phyloP scores from a whole-genome alignment of 768 basidiomycete genomes.

The Amanita pallidorosea region DNA sequence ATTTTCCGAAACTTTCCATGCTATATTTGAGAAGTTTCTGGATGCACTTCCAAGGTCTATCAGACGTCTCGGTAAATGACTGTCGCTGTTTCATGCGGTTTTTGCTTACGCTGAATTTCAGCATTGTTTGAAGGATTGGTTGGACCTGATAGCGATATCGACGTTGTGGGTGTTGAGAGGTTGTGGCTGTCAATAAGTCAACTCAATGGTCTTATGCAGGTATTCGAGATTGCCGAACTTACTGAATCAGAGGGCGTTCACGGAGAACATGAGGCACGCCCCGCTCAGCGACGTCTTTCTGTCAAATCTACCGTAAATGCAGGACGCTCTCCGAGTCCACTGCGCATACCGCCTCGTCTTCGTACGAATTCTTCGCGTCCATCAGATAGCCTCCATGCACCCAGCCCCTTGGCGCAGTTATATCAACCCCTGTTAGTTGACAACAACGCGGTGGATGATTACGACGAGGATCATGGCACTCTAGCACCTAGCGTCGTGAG shows the following conservation, averaged over 20 bases:
- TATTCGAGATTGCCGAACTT: conserved; percentile 67
- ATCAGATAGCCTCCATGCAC: conserved; percentile 15
- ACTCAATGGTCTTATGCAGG: conserved; percentile 23
- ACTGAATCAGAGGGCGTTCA: not conserved
- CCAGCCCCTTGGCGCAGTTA: conserved; percentile 65
- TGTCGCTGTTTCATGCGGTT: not conserved
- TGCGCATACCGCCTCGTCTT: not conserved
- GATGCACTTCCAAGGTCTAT: conserved; percentile 71
- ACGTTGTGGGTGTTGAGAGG: conserved; percentile 36
- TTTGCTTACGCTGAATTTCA: conserved; percentile 15
- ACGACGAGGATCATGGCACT: conserved; percentile 7
- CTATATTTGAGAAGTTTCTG: conserved; percentile 55
- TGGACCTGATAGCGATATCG: conserved; percentile 67
- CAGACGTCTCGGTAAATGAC: conserved; percentile 59
- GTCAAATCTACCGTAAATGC: conserved; percentile 12
- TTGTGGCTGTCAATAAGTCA: not conserved
- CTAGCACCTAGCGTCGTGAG: conserved; percentile 20
- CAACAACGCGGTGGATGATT: conserved; percentile 27
- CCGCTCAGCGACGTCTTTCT: conserved; percentile 10
- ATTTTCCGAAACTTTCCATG: conserved; percentile 64
- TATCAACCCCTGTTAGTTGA: conserved; percentile 59
- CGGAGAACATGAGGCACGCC: conserved; percentile 5
- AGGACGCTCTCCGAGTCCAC: not conserved
- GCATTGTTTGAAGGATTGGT: conserved; percentile 72
- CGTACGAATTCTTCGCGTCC: conserved; percentile 1